These are phyloP conservation scores for Misopates orontium DNA, from an alignment of 257 asterid genomes.

Conservation along the genomic window DNA sequence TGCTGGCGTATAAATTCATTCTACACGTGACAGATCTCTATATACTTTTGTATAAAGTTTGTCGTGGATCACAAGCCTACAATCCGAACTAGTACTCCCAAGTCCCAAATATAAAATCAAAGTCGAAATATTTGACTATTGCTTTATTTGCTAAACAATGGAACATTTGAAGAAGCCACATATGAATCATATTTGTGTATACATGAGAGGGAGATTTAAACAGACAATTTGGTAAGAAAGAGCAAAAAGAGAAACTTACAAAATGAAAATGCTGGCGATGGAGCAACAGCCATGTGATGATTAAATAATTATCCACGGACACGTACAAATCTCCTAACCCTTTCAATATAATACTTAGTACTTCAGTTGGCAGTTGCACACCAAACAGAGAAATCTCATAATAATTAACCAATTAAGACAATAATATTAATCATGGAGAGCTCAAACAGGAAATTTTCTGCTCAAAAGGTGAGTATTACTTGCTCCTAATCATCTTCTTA, in stretches of 20 bases:
- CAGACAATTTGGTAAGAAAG: slow-evolving; percentile 56
- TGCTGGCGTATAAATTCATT: too few relatives aligned
- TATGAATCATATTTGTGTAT: neutral
- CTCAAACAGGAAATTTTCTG: slow-evolving; percentile 42
- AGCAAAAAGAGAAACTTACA: slow-evolving; percentile 24
- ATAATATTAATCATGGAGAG: slow-evolving; percentile 52
- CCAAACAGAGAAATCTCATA: slow-evolving; percentile 16
- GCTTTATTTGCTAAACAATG: slow-evolving; percentile 8
- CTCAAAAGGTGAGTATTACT: slow-evolving; percentile 46
- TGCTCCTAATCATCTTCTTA: neutral
- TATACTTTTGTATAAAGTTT: too few relatives aligned
- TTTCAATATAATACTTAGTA: too few relatives aligned
- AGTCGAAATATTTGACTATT: too few relatives aligned
- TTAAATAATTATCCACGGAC: slow-evolving; percentile 1
- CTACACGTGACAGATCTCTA: too few relatives aligned
- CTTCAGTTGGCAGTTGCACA: slow-evolving; percentile 19
- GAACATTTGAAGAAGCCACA: slow-evolving; percentile 15
- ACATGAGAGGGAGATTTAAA: slow-evolving; percentile 51
- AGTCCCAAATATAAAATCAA: too few relatives aligned
- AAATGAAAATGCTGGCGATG: slow-evolving; percentile 36
- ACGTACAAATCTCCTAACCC: too few relatives aligned
- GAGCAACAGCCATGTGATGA: slow-evolving; percentile 47
- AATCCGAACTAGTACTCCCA: too few relatives aligned
- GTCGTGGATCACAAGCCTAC: too few relatives aligned
- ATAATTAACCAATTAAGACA: slow-evolving; percentile 21